A percentile compares a stretch with the other conserved stretches of the same genome.
phyloP scores from a whole-genome alignment of 2,329 filamentous ascomycete species.

The Phoma sp. region DNA sequence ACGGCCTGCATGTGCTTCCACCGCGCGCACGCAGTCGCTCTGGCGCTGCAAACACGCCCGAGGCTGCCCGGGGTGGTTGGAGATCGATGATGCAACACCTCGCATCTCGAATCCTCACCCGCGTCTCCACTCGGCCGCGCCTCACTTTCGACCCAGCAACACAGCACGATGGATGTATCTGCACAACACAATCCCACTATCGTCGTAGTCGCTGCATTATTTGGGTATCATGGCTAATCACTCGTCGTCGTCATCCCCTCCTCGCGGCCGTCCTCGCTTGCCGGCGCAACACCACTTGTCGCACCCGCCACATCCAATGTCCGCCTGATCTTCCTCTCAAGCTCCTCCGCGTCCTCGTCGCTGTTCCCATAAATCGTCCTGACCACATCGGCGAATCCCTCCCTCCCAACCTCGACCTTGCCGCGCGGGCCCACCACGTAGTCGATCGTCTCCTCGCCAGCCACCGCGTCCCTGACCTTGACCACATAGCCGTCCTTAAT shows the following conservation, averaged over 20 bases:
- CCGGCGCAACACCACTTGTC: slow-evolving; percentile 16
- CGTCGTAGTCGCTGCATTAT: neutral
- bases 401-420: slow-evolving; percentile 82
- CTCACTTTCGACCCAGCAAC: neutral
- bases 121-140: neutral
- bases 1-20: neutral
- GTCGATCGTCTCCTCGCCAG: slow-evolving; percentile 78
- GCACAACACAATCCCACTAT: too few relatives aligned
- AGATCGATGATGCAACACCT: slow-evolving; percentile 10
- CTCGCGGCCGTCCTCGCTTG: slow-evolving; percentile 26
- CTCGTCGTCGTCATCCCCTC: slow-evolving; percentile 14
- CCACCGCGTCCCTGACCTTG: slow-evolving; percentile 71
- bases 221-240: slow-evolving; percentile 5
- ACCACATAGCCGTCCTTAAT: slow-evolving; percentile 84
- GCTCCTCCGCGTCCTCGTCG: slow-evolving; percentile 43
- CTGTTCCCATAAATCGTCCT: slow-evolving; percentile 57
- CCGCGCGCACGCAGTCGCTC: neutral
- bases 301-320: slow-evolving; percentile 41
- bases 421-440: slow-evolving; percentile 87
- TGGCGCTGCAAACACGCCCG: neutral
- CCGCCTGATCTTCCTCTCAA: slow-evolving; percentile 44
- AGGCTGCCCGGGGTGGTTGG: neutral
- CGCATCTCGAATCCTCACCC: slow-evolving; percentile 1
- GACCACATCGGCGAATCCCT: slow-evolving; percentile 76
- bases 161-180: too few relatives aligned